Evolutionary conservation across 768 basidiomycete genomes (phyloP).

Genomic region (Paxillus involutus): DNA sequence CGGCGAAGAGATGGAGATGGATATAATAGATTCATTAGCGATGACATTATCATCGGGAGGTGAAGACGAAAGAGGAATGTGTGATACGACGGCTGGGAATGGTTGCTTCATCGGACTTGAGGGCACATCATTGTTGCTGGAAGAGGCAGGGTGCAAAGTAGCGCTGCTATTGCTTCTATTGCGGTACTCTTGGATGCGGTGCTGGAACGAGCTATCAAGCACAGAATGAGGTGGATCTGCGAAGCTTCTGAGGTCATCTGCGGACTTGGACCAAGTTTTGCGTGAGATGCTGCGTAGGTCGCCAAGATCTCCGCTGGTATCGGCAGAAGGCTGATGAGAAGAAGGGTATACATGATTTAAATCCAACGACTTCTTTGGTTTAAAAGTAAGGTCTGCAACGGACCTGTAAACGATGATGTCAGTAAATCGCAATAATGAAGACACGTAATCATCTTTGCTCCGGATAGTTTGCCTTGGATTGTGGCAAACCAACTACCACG

Average conservation of each 20-base stretch:
- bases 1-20: conserved; percentile 51
- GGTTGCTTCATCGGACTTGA: conserved; percentile 39
- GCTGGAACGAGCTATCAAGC: conserved; percentile 54
- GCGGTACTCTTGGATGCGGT: conserved; percentile 65
- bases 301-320: conserved; percentile 44
- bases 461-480: neutral
- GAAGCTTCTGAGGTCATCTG: conserved; percentile 71
- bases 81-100: conserved; percentile 36
- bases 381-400: conserved; percentile 59
- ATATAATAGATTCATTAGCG: conserved; percentile 35
- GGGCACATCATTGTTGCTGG: conserved; percentile 23
- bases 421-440: conserved; percentile 9
- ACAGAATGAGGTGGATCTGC: conserved; percentile 34
- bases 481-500: neutral
- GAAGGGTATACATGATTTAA: conserved; percentile 32
- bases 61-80: conserved; percentile 24
- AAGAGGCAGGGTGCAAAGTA: conserved; percentile 42
- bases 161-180: conserved; percentile 57
- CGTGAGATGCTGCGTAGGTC: conserved; percentile 71
- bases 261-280: conserved; percentile 78
- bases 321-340: conserved; percentile 30
- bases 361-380: conserved; percentile 45
- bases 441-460: conserved; percentile 5
- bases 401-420: conserved; percentile 46
- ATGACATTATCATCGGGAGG: conserved; percentile 17